Conservation (phyloP, 2,329 filamentous ascomycete genomes). For the Incumbomyces delicatus region DNA sequence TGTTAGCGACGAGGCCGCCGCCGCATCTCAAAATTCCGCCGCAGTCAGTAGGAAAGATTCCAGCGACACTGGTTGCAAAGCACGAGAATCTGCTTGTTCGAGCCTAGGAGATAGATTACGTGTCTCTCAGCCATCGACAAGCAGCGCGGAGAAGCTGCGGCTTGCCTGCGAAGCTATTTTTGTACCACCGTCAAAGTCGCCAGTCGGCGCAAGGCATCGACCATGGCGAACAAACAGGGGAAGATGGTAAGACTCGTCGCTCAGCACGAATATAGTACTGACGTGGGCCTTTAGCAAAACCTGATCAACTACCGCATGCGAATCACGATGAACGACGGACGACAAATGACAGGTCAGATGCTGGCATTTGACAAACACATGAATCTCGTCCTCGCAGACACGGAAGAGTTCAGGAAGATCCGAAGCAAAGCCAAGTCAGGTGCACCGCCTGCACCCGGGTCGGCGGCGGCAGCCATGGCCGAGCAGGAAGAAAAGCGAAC, state of each 20-base stretch:
- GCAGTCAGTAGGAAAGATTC: background rate
- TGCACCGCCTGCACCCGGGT: constrained; percentile 50
- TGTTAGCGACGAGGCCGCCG: constrained; percentile 1
- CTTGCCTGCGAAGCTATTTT: constrained; percentile 14
- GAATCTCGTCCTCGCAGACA: constrained; percentile 97
- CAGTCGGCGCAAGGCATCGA: constrained; percentile 37
- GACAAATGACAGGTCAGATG: constrained; percentile 97
- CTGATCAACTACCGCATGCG: constrained; percentile 98
- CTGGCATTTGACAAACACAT: constrained; percentile 99
- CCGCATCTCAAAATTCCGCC: background rate
- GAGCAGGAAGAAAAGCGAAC: constrained; percentile 92
- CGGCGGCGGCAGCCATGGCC: constrained; percentile 49
- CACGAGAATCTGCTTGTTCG: constrained; percentile 12
- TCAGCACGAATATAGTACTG: constrained; percentile 21
- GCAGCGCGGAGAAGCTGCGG: constrained; percentile 17
- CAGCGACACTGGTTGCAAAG: too few relatives aligned
- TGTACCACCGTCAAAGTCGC: constrained; percentile 28
- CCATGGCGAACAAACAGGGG: constrained; percentile 86
- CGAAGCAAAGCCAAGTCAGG: constrained; percentile 66
- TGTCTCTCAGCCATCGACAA: constrained; percentile 17
- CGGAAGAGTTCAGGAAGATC: constrained; percentile 90
- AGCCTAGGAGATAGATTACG: constrained; percentile 9
- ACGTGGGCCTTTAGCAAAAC: constrained; percentile 46
- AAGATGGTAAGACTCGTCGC: constrained; percentile 76
- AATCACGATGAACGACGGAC: constrained; percentile 85